Conservation (phyloP, 106 monocot species). For the Narthecium ossifragum region DNA sequence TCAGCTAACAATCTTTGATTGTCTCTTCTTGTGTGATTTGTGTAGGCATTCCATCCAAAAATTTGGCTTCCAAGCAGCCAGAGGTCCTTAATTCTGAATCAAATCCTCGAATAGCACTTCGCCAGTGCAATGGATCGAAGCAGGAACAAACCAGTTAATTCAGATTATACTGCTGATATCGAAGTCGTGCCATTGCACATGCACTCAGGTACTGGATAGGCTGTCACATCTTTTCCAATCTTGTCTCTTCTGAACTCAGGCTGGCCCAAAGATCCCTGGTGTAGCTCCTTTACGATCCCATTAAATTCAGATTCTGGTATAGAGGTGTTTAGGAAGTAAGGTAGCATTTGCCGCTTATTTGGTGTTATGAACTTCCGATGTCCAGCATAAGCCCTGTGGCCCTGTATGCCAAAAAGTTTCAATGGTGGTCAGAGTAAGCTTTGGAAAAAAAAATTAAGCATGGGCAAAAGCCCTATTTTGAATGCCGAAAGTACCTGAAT, state of each 20-base stretch:
- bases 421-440: not conserved
- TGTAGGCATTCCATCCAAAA: not conserved
- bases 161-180: not conserved
- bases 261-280: constrained; percentile 65
- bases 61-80: not conserved
- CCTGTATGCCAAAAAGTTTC: constrained; percentile 27
- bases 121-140: not conserved
- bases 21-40: too few species aligned
- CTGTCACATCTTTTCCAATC: constrained; percentile 66
- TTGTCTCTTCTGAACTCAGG: constrained; percentile 50
- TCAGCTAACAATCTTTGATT: too few species aligned
- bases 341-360: constrained; percentile 86
- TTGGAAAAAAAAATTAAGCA: not conserved
- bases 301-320: constrained; percentile 61
- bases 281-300: constrained; percentile 55
- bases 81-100: not conserved
- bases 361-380: constrained; percentile 86
- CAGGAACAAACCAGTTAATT: not conserved
- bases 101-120: not conserved
- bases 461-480: too few species aligned
- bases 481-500: constrained; percentile 31
- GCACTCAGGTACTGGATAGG: constrained; percentile 71
- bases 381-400: constrained; percentile 63
- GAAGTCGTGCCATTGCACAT: constrained; percentile 63
- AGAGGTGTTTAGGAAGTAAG: constrained; percentile 54